These are phyloP conservation scores for Bothriochloa decipiens DNA, from an alignment of 176 grass and related monocot species.

Conservation along the genomic window DNA sequence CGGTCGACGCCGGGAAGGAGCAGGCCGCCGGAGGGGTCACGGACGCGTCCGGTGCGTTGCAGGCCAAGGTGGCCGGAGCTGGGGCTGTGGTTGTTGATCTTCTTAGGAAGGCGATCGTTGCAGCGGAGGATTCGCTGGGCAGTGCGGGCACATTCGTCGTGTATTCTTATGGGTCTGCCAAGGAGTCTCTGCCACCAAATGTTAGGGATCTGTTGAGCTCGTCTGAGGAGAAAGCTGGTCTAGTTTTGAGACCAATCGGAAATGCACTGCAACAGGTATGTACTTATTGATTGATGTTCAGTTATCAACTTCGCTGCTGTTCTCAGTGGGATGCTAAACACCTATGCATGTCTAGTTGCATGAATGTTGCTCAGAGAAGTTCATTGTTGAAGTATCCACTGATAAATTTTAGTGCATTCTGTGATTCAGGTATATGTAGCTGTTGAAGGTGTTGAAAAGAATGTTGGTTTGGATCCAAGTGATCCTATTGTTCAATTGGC, in stretches of 20 bases:
- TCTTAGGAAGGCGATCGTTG: slow-evolving; percentile 65
- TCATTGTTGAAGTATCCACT: background rate
- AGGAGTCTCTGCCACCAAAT: slow-evolving; percentile 77
- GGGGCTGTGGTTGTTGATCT: slow-evolving; percentile 54
- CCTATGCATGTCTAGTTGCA: background rate
- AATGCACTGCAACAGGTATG: slow-evolving; percentile 83
- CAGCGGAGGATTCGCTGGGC: slow-evolving; percentile 67
- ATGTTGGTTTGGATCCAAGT: slow-evolving; percentile 84
- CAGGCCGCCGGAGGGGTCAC: slow-evolving; percentile 52
- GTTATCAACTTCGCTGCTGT: background rate
- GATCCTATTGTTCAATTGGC: slow-evolving; percentile 82
- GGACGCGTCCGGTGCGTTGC: slow-evolving; percentile 52
- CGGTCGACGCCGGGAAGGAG: slow-evolving; percentile 60
- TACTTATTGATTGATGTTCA: background rate
- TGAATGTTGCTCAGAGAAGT: background rate
- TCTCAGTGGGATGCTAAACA: background rate
- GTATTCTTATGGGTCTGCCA: slow-evolving; percentile 76
- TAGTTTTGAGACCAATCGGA: slow-evolving; percentile 64
- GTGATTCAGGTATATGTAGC: slow-evolving; percentile 60
- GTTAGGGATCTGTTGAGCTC: slow-evolving; percentile 65
- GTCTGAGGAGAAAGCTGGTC: slow-evolving; percentile 78
- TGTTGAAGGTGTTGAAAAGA: slow-evolving; percentile 85
- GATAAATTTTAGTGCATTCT: background rate
- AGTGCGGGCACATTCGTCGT: slow-evolving; percentile 60
- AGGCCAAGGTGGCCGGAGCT: slow-evolving; percentile 62